Evolutionary conservation across 2,329 filamentous ascomycete genomes (phyloP), one percentile per base, ranked within the genome.

Genomic region (Colletotrichum godetiae): DNA sequence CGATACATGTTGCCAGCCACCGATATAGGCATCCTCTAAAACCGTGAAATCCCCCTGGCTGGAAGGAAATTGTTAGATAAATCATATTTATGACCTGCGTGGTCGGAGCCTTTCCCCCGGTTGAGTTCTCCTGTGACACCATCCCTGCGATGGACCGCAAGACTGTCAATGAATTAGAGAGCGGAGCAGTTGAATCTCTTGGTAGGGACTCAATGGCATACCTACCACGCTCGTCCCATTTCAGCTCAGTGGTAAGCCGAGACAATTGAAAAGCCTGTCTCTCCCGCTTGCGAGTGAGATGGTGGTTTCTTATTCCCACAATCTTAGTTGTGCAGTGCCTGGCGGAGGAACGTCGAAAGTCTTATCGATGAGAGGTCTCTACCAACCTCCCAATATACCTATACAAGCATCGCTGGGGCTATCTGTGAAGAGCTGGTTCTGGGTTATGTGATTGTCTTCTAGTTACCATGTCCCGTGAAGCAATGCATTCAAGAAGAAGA

Each of bases 161-260:
- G 19, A 49, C 42, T 49, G 19, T 56, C 22, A 37, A 13, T 27
- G 3, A 49, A 62, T 33, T 33, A 57, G 58, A 24, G 57, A 22
- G 35, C 69, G n/a, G 65, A 65, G 49, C 67, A 52, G 53, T 29
- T 31, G 37, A 24, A 37, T 68, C 52, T 72, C 58, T 72, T 31
- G 49, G 13, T 31, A 24, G 35, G 24, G 58, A 65, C 22, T 58
- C 35, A 19, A 13, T 13, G 60, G n/a, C 31, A 62, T 27, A 27
- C 27, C 2, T 27, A 24, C 37, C 53, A 22, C 57, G 22, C 52
- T 42, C 62, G 52, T 57, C 57, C 37, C 69, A 62, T 37, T 37
- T 31, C 31, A 53, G n/a, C 31, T 68, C 37, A 53, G 53, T 46
- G 55, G n/a, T 29, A 62, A 46, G 29, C 31, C 53, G 29, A 27